phyloP scores from a whole-genome alignment of 2,329 filamentous ascomycete genomes.

The Thermochaetoides dissita region DNA sequence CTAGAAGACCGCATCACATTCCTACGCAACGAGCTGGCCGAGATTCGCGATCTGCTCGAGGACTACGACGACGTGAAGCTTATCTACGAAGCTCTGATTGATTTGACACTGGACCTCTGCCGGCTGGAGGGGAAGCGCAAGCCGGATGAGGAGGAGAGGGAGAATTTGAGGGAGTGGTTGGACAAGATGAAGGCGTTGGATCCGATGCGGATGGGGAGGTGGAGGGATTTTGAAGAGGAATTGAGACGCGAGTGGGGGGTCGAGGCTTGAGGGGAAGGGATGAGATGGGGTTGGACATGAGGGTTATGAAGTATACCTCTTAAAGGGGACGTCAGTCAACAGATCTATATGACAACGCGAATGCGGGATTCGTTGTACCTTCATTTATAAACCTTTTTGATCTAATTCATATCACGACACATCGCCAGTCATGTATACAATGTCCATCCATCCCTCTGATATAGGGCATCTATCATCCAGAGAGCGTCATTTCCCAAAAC shows the following conservation, averaged over 20 bases:
- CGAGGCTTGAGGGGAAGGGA: too few relatives aligned
- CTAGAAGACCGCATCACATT: constrained; percentile 46
- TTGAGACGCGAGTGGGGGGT: constrained; percentile 8
- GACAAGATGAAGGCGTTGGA: constrained; percentile 54
- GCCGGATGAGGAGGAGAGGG: constrained; percentile 25
- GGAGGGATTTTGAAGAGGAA: constrained; percentile 52
- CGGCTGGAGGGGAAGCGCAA: constrained; percentile 32
- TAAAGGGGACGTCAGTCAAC: too few relatives aligned
- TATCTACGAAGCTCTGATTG: constrained; percentile 76
- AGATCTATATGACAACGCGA: too few relatives aligned
- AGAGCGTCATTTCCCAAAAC: too few relatives aligned
- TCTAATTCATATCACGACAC: too few relatives aligned
- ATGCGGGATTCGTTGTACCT: too few relatives aligned
- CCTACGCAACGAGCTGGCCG: constrained; percentile 56
- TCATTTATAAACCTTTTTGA: too few relatives aligned
- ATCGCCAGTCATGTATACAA: too few relatives aligned
- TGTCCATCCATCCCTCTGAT: too few relatives aligned
- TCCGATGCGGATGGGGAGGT: constrained; percentile 59
- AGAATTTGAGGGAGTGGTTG: constrained; percentile 43
- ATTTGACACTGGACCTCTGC: constrained; percentile 51
- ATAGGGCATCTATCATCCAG: too few relatives aligned
- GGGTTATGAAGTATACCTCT: too few relatives aligned
- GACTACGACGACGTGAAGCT: constrained; percentile 56
- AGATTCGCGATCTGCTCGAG: constrained; percentile 51
- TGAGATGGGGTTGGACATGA: too few relatives aligned